Percentiles rank a stretch among this genome's conserved stretches.
Conservation (phyloP, 75 land plant genomes). For the Sequoiadendron giganteum region DNA sequence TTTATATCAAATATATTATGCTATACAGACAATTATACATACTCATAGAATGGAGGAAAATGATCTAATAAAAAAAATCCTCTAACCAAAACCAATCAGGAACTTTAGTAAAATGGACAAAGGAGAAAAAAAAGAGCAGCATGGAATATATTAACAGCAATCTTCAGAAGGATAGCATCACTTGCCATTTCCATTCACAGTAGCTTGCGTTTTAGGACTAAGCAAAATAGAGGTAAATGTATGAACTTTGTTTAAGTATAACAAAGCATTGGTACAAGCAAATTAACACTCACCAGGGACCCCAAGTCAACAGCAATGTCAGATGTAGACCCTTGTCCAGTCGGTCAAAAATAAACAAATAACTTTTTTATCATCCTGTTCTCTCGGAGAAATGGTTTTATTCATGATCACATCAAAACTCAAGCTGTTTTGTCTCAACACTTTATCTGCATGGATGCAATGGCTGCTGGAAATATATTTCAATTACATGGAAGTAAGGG, state of each 20-base stretch:
- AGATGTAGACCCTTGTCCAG: not conserved
- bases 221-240: not conserved
- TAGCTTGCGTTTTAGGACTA: not conserved
- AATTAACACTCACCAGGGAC: not conserved
- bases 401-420: not conserved
- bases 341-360: not conserved
- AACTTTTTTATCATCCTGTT: not conserved
- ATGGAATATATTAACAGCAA: no score
- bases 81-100: no score
- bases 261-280: not conserved
- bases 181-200: not conserved
- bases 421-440: not conserved
- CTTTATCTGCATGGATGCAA: not conserved
- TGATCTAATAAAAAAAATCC: no score
- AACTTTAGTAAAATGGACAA: no score
- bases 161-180: no score
- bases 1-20: no score
- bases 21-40: no score
- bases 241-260: not conserved
- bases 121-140: no score
- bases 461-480: not conserved
- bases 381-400: not conserved
- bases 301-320: not conserved
- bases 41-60: no score
- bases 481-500: not conserved